phyloP scores from a whole-genome alignment of 2,329 filamentous ascomycete genomes.

The Emergomyces africanus region DNA sequence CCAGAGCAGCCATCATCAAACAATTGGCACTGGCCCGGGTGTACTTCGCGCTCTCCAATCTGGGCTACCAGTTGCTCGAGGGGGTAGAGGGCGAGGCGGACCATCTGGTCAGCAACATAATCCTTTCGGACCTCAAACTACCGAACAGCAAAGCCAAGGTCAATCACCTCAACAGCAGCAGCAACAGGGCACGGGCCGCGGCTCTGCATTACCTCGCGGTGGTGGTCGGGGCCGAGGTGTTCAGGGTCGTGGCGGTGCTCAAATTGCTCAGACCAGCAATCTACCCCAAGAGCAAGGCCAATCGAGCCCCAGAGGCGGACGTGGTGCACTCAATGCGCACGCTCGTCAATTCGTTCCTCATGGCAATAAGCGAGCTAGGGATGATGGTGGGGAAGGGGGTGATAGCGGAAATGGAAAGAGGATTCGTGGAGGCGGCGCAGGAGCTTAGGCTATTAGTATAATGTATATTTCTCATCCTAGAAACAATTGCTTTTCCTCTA shows the following conservation, averaged over 20 bases:
- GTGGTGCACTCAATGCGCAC: constrained; percentile 36
- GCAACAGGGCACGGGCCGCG: constrained; percentile 18
- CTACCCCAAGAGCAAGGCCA: constrained; percentile 18
- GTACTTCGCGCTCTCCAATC: constrained; percentile 32
- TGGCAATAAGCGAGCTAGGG: constrained; percentile 43
- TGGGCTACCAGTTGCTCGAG: constrained; percentile 31
- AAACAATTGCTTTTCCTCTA: constrained; percentile 1
- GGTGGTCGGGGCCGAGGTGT: constrained; percentile 27
- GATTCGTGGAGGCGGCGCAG: constrained; percentile 29
- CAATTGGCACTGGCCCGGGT: constrained; percentile 26
- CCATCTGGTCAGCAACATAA: constrained; percentile 21
- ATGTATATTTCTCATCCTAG: constrained; percentile 9
- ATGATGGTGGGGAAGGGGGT: constrained; percentile 33
- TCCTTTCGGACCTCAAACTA: constrained; percentile 15
- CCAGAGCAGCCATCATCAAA: constrained; percentile 11
- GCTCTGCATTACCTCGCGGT: constrained; percentile 31
- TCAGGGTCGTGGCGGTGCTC: constrained; percentile 31
- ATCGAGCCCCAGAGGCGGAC: constrained; percentile 18
- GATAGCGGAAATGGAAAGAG: constrained; percentile 33
- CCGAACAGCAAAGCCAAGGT: constrained; percentile 16
- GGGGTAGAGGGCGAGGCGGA: constrained; percentile 23
- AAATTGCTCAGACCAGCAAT: constrained; percentile 30
- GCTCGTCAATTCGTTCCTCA: constrained; percentile 45
- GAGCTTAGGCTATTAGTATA: constrained; percentile 6
- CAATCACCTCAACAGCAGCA: constrained; percentile 21